These are phyloP conservation scores for Puccinia horiana DNA, from an alignment of 1,284 basidiomycete species.

Conservation along the genomic window DNA sequence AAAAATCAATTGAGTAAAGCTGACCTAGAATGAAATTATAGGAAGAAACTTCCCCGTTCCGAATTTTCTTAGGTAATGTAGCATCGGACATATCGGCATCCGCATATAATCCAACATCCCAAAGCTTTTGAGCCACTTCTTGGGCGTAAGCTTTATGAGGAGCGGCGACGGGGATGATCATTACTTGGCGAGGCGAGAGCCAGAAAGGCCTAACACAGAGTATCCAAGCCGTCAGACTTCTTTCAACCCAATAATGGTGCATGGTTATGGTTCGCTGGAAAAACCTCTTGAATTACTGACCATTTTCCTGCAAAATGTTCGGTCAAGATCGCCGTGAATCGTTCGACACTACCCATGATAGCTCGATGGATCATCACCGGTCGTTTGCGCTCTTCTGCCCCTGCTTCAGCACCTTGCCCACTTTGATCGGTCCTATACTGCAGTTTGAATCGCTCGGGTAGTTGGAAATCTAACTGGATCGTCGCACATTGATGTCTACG, in stretches of 20 bases:
- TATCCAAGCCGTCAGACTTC: background rate
- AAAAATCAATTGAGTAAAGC: constrained; percentile 54
- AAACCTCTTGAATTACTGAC: constrained; percentile 61
- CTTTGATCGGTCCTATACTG: constrained; percentile 75
- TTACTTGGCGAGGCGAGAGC: constrained; percentile 89
- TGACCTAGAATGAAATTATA: constrained; percentile 95
- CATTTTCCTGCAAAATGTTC: constrained; percentile 98
- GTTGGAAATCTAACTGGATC: constrained; percentile 98
- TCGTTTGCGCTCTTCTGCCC: constrained; percentile 65
- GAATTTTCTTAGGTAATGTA: constrained; percentile 94
- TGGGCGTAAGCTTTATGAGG: constrained; percentile 88
- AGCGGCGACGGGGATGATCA: constrained; percentile 89
- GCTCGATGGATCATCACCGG: constrained; percentile 99
- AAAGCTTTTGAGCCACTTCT: constrained; percentile 72
- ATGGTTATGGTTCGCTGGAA: constrained; percentile 6
- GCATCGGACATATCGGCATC: constrained; percentile 91
- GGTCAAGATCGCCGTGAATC: constrained; percentile 95
- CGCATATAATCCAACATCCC: constrained; percentile 74
- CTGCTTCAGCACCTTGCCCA: constrained; percentile 57
- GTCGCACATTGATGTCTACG: constrained; percentile 98
- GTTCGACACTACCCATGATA: constrained; percentile 88
- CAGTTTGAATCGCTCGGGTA: constrained; percentile 96
- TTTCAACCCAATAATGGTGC: background rate
- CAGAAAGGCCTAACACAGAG: constrained; percentile 78
- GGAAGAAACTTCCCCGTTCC: constrained; percentile 83